phyloP scores from a whole-genome alignment of 148 eudicot genomes.

The Chenopodium album region DNA sequence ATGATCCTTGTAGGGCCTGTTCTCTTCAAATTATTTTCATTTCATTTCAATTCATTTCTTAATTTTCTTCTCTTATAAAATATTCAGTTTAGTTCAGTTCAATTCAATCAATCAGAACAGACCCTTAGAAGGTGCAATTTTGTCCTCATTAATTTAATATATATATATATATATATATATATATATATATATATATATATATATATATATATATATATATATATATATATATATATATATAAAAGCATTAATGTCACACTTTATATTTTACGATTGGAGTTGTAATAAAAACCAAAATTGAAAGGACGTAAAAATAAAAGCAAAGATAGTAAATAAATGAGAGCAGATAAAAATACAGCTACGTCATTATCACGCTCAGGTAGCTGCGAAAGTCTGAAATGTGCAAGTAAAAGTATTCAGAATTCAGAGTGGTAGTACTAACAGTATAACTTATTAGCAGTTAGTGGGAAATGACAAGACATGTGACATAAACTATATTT shows the following conservation, averaged over 20 bases:
- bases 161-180: no score
- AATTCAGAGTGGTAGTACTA: neutral
- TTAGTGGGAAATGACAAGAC: slow-evolving; percentile 33
- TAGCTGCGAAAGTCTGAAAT: neutral
- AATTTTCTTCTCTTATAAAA: no score
- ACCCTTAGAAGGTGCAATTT: neutral
- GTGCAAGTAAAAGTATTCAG: neutral
- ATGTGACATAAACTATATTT: slow-evolving; percentile 8
- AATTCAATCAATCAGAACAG: no score
- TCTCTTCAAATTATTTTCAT: no score
- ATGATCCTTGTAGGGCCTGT: neutral
- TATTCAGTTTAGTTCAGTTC: no score
- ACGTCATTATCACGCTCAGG: slow-evolving; percentile 23
- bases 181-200: no score
- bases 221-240: no score
- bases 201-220: no score
- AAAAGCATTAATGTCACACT: neutral
- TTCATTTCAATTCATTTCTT: no score
- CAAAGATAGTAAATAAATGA: neutral
- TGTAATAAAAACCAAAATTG: neutral
- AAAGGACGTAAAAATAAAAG: neutral
- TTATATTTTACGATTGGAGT: no score
- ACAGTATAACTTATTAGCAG: neutral
- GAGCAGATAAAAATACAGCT: neutral
- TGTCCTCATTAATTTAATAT: neutral